Conservation (phyloP, 352 stramenopile genomes). For the Phytopythium mirpurense region DNA sequence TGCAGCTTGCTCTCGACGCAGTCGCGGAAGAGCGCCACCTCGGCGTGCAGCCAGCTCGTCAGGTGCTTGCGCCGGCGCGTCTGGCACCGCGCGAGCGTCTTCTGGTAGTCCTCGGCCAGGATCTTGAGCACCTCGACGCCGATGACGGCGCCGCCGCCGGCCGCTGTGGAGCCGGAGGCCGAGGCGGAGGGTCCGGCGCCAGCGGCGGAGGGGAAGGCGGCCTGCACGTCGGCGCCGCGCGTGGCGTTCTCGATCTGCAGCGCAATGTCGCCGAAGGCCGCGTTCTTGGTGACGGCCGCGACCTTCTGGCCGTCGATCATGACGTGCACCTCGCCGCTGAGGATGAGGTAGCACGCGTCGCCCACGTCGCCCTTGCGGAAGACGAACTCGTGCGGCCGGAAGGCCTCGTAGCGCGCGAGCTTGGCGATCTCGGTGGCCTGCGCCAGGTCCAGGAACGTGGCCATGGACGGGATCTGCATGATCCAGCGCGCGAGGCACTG, state of each 20-base stretch:
- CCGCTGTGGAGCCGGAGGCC: too few species aligned
- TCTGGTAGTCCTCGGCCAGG: slow-evolving; percentile 66
- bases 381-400: slow-evolving; percentile 43
- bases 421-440: slow-evolving; percentile 73
- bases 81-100: slow-evolving; percentile 59
- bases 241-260: slow-evolving; percentile 71
- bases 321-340: slow-evolving; percentile 60
- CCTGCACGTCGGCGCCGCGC: slow-evolving; percentile 57
- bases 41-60: slow-evolving; percentile 60
- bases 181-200: too few species aligned
- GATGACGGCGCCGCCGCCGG: slow-evolving; percentile 4
- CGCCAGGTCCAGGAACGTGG: slow-evolving; percentile 53
- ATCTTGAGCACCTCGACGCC: slow-evolving; percentile 64
- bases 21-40: slow-evolving; percentile 61
- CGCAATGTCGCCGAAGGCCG: slow-evolving; percentile 64
- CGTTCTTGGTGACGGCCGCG: slow-evolving; percentile 45
- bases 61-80: slow-evolving; percentile 58
- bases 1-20: slow-evolving; percentile 73
- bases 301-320: slow-evolving; percentile 59
- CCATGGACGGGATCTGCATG: slow-evolving; percentile 70
- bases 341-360: slow-evolving; percentile 60
- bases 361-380: slow-evolving; percentile 63
- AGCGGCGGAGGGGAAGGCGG: slow-evolving; percentile 16
- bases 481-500: slow-evolving; percentile 72
- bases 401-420: slow-evolving; percentile 43